Base-by-base conservation (phyloP, 1,284 basidiomycete genomes). In the Xerocomus minutiporus region DNA sequence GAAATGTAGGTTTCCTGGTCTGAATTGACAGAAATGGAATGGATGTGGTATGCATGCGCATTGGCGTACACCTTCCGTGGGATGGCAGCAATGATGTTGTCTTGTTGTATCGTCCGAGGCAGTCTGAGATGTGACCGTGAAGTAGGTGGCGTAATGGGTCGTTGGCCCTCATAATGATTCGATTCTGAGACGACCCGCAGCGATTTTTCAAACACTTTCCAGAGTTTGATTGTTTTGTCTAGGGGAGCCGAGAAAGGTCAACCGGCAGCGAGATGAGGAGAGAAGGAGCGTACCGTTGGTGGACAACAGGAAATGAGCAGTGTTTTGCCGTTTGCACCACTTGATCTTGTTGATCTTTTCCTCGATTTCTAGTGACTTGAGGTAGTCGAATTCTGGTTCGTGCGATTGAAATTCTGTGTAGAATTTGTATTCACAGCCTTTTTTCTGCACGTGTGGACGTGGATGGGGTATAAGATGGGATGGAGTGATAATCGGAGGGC, bases 281-380 rank as follows among this genome's bases (percentile, higher is more conserved):
- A 46, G 53, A 53, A 46, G 36, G 53, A 11, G 42, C 78, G 60
- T 58, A 93, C 94, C 94, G 68, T 99, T 99, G 41, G 97, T 99
- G 53, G 94, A 97, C 55, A 99, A 75, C 53, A 99, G 75, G 74
- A 99, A 98, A 73, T 99, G 97, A 44, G 97, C 94, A 31, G 91
- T 82, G 67, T 99, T 99, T 75, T 98, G 95, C 59, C 97, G 84
- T 77, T 88, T 94, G 81, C 95, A 98, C 97, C 97, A 99, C 72
- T 95, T 93, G 81, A 99, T 99, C 83, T 97, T 93, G 80, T 99
- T 99, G 81, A 99, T 99, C 87, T 99, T 99, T 80, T 99, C 97
- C 75, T 99, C 97, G 71, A 99, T 99, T 80, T 99, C 97, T 61
- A 99, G 80, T 31, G 93, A 97, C 79, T 99, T 99, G 71, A 99